Base-by-base conservation (phyloP, 2,329 filamentous ascomycete genomes). In the Alternaria triticina region DNA sequence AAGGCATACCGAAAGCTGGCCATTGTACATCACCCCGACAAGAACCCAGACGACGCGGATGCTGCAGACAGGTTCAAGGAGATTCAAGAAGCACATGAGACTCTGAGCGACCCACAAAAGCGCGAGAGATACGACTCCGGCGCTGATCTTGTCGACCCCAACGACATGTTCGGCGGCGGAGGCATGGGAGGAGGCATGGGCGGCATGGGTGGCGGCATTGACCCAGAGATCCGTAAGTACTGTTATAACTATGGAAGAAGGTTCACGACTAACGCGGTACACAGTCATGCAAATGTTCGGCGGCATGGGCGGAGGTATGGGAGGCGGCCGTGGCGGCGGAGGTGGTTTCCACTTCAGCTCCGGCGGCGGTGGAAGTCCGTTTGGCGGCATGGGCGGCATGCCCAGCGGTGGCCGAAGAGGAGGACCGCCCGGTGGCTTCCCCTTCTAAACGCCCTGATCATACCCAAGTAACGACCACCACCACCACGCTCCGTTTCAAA, bases 31-130 rank as follows among this genome's bases (percentile, higher is more conserved):
- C 96, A 99, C 80, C 96, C 96, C 3, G 96, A 99, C 84, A 99
- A 99, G 88, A 99, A 98, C 82, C 93, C 91, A 1, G 92, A 91
- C 66, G 92, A 97, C 73, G 87, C 89, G 62, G 86, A 89, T 55
- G 96, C 96, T 66, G 95, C 94, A 74, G 91, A 93, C 72, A 90
- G 92, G 76, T 99, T 99, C 87, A 98, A 99, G 87, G 96, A 99
- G 79, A 92, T 97, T 79, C 92, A 94, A 74, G 96, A 99, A 84
- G 95, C 95, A 44, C 97, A 99, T 79, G 96, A 99, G 83, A 96
- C 91, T 54, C 84, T 99, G 82, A 97, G 92, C 77, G 96, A 99
- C 82, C 86, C 94, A 83, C 90, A 97, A 90, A 98, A 97, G 84
- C 90, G 93, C 71, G 91, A 92, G 69, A 86, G 91, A 57, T 99